A percentile compares a stretch with the other conserved stretches of the same genome.
phyloP scores from a whole-genome alignment of 169 alveolate genomes.

The Besnoitia besnoiti region DNA sequence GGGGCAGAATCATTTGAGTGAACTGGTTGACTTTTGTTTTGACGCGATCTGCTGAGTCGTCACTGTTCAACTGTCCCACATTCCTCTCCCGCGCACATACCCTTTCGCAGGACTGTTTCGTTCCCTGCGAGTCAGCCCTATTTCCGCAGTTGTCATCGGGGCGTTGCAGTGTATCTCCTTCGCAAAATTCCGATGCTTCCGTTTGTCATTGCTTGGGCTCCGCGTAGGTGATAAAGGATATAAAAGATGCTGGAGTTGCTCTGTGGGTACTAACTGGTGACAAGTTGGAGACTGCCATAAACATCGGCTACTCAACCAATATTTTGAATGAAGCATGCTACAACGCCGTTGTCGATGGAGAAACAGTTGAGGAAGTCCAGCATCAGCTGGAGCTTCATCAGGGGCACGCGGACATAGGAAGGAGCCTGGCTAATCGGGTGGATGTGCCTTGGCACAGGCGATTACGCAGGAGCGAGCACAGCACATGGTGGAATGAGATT shows the following conservation, averaged over 20 bases:
- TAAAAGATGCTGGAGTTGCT: slow-evolving; percentile 93
- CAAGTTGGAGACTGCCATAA: slow-evolving; percentile 89
- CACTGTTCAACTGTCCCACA: no score
- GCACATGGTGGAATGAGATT: slow-evolving; percentile 24
- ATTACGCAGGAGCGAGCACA: neutral
- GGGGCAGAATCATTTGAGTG: no score
- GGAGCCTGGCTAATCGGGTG: neutral
- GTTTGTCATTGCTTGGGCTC: no score
- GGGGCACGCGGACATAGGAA: neutral
- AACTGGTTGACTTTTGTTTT: no score
- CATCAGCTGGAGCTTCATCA: neutral
- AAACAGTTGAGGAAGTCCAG: slow-evolving; percentile 21
- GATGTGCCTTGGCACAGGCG: no score
- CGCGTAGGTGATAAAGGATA: slow-evolving; percentile 86
- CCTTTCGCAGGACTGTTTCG: no score
- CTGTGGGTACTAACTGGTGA: slow-evolving; percentile 98
- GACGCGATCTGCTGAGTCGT: no score
- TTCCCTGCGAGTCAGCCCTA: no score
- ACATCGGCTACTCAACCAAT: neutral
- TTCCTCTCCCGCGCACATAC: no score
- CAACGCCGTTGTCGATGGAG: slow-evolving; percentile 72
- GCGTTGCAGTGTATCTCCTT: no score
- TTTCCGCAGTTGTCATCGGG: neutral
- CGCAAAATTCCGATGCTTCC: no score
- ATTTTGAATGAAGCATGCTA: slow-evolving; percentile 67